Conservation (phyloP, 2,329 filamentous ascomycete genomes). For the Fusarium buharicum region DNA sequence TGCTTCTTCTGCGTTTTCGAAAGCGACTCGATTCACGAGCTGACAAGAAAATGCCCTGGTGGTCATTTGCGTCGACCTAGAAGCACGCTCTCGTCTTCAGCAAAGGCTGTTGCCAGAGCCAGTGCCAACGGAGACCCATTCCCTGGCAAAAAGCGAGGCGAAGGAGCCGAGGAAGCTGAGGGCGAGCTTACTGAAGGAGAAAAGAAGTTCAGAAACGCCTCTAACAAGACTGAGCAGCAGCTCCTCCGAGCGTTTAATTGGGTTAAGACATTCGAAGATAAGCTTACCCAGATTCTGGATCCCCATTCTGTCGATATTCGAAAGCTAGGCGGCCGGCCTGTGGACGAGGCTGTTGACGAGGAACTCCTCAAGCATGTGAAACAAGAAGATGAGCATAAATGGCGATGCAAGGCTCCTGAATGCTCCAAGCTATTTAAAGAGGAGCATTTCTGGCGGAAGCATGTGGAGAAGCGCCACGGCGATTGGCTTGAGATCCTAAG, state of each 20-base stretch:
- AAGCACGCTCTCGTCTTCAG: slow-evolving; percentile 82
- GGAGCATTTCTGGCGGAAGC: slow-evolving; percentile 96
- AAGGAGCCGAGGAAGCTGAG: slow-evolving; percentile 71
- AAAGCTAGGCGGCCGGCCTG: slow-evolving; percentile 88
- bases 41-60: slow-evolving; percentile 94
- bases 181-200: slow-evolving; percentile 63
- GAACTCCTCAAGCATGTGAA: slow-evolving; percentile 90
- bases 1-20: slow-evolving; percentile 99
- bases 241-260: slow-evolving; percentile 96
- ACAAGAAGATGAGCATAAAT: slow-evolving; percentile 97
- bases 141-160: slow-evolving; percentile 80
- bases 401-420: slow-evolving; percentile 93
- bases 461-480: slow-evolving; percentile 92
- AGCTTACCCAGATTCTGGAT: slow-evolving; percentile 90
- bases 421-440: slow-evolving; percentile 98
- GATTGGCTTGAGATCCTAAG: slow-evolving; percentile 87
- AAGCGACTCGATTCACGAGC: slow-evolving; percentile 94
- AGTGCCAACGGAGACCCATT: slow-evolving; percentile 86
- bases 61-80: slow-evolving; percentile 95
- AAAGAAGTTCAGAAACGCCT: slow-evolving; percentile 76
- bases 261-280: slow-evolving; percentile 99
- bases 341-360: slow-evolving; percentile 87
- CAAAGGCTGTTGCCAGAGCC: slow-evolving; percentile 85
- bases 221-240: slow-evolving; percentile 86
- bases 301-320: slow-evolving; percentile 86